Evolutionary conservation across 2,329 filamentous ascomycete genomes (phyloP), one percentile per base, ranked within the genome.

Genomic region (Aureobasidium lini): DNA sequence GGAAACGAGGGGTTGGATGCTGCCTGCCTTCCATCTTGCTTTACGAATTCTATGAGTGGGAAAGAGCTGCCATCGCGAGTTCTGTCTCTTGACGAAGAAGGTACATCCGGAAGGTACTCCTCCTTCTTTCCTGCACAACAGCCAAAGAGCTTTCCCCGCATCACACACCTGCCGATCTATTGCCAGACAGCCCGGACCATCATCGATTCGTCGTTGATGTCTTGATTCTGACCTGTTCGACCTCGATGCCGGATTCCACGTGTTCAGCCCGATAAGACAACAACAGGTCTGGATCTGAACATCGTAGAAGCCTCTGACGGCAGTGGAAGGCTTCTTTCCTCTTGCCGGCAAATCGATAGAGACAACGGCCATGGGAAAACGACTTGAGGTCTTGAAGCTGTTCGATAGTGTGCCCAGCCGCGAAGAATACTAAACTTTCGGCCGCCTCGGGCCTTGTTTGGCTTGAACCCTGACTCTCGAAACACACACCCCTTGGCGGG

Each of bases 251-350:
- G 29, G n/a, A 23, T 8, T 29, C 31, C 16, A 46, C 13, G 40
- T 56, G 29, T 36, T 43, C 52, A 56, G 52, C 31, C 28, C 40
- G 13, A 16, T 37, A 16, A 46, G 40, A 44, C 52, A 44, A 16
- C 11, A 28, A 44, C 39, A 42, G 1, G 13, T n/a, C 23, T 34
- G 10, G 16, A 37, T 6, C 1, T 36, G 11, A 18, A 28, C n/a
- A 46, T 23, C 31, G 40, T 37, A 56, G 52, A 56, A 46, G 52
- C 40, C 52, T 56, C 40, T 56, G 52, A 37, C 40, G 40, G 52
- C 31, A 46, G 52, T 28, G 10, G 16, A 32, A 44, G 10, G 7
- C 40, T 46, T 37, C 31, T 37, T 10, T 44, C 13, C 40, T 11
- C 4, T 16, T 29, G 11, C 15, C 29, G 40, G 42, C 31, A 44